Evolutionary conservation across 768 basidiomycete genomes (phyloP), one percentile per base, ranked within the genome.

Genomic region (Termitomyces bulborhizus): DNA sequence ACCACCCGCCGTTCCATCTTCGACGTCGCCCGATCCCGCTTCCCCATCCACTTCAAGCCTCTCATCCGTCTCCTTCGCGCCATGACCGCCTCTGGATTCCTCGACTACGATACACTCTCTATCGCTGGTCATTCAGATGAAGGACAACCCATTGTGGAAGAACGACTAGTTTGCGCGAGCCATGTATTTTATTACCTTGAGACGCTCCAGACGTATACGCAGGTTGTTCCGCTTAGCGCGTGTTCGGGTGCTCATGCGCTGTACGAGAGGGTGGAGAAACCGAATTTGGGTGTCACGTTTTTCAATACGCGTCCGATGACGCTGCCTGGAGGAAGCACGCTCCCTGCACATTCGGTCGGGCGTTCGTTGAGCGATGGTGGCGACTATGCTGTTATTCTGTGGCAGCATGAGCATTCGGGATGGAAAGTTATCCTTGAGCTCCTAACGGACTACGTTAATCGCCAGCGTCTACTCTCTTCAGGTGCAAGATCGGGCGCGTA

Each of bases 351-450:
- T 21, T 84, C 88, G 1, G 68, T 73, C 1, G 93, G 91, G 3
- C 80, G 81, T 7, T 74, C 93, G 21, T 74, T 95, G 34, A 91
- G 84, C 58, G 89, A 91, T 51, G 80, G 80, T 4, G 83, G 80
- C 1, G 88, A 90, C 24, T 74, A 82, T 16, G 70, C 86, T 21
- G 85, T 88, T 5, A 78, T 95, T 0, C 77, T 80, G 18, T 97
- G 94, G 94, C 78, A 86, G 58, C 85, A 88, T 59, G 75, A 83
- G 44, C 85, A 93, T 63, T 90, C 88, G 6, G 92, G 90, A 2
- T 97, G 94, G 94, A 87, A 82, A 59, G 67, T 96, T 13, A 69
- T 96, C 6, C 67, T 93, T n/a, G 93, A 93, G 61, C 72, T 95
- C 8, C 73, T 96, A 51, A 81, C 82, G 4, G 86, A 88, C 64